Base-by-base conservation (phyloP, 2,329 filamentous ascomycete species). In the Cercospora sojina region DNA sequence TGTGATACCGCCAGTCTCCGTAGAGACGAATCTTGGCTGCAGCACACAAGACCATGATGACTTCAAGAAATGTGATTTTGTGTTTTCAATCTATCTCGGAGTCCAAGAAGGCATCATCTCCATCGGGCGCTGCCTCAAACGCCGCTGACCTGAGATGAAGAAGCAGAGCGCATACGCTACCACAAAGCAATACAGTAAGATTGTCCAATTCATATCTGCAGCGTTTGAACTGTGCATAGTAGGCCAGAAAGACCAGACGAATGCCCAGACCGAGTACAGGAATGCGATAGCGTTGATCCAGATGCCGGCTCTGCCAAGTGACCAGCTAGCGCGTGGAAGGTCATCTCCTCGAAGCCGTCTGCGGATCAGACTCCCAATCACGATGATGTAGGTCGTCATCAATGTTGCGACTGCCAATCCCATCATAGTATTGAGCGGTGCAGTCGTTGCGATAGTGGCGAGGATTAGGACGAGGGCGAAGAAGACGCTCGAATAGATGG, bases 201-300 rank as follows among this genome's bases (percentile, higher is more conserved):
- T 72, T 31, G 79, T 81, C 82, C 82, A 86, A 72, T 86, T 86
- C 78, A 85, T 84, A 2, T 77, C 79, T 13, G 70, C 70, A 1
- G 77, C 71, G 2, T 58, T 68, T 1, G 82, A 79, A 1, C 74
- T 68, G 38, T 79, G 74, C 2, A 70, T 64, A 0, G 76, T 71
- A 0, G 84, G 84, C 79, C 79, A 80, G 69, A 78, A 77, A 8
- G 73, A 73, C 78, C 78, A 81, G 69, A 81, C 72, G 64, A 79
- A 77, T 0, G 74, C 72, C 62, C 78, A 77, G 18, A 67, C 27
- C 1, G 76, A 65, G 64, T 81, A 81, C 2, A 73, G 12, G 8
- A 80, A 62, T 0, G 75, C 77, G 7, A 80, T 49, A 4, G 72
- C 67, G 51, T 81, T 82, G 63, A 81, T 65, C 5, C 73, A 67